Evolutionary conservation across 305 asterid genomes (phyloP).

Genomic region (Nicotiana rustica): DNA sequence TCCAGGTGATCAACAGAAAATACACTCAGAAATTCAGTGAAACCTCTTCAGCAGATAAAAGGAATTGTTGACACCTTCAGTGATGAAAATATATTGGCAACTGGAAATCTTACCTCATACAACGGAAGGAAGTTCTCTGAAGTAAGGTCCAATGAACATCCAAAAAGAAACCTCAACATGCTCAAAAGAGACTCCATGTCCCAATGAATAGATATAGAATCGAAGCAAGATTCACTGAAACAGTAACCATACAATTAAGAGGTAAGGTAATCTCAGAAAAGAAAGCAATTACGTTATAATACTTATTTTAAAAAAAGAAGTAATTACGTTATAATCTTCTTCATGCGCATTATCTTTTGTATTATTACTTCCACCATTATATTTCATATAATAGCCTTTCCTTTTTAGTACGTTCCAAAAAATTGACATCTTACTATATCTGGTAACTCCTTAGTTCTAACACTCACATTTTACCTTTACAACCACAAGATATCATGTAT

Average conservation of each 20-base stretch:
- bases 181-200: constrained; percentile 61
- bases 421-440: not conserved
- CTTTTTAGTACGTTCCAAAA: not conserved
- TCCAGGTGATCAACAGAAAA: not conserved
- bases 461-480: not conserved
- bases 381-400: not conserved
- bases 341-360: not conserved
- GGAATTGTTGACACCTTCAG: not conserved
- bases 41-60: not conserved
- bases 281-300: constrained; percentile 32
- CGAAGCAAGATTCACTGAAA: constrained; percentile 67
- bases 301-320: constrained; percentile 17
- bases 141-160: constrained; percentile 62
- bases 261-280: constrained; percentile 28
- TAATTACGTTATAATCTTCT: constrained; percentile 27
- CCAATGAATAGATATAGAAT: constrained; percentile 63
- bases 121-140: constrained; percentile 60
- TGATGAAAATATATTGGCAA: not conserved
- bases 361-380: not conserved
- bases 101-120: constrained; percentile 61
- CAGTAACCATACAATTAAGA: constrained; percentile 24
- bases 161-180: constrained; percentile 62
- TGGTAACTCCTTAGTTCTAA: not conserved
- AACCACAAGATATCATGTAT: no score
- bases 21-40: not conserved